These are phyloP conservation scores for Stenogyne calaminthoides DNA, from an alignment of 305 asterid genomes.

Conservation along the genomic window DNA sequence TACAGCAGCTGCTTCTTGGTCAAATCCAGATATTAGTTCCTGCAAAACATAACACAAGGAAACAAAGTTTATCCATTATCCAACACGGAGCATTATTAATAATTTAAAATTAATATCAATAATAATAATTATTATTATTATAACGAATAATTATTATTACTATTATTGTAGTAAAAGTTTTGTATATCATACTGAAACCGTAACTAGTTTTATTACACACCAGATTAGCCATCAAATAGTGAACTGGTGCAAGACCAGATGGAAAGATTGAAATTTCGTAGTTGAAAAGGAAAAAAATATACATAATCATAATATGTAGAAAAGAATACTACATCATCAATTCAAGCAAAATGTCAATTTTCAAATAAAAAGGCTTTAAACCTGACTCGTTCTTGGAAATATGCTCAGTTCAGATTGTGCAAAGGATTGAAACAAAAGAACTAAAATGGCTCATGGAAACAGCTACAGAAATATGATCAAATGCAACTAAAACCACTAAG, in stretches of 20 bases:
- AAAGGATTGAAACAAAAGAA: neutral
- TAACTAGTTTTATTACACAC: neutral
- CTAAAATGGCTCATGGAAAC: neutral
- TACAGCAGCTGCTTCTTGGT: slow-evolving; percentile 99
- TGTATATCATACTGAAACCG: neutral
- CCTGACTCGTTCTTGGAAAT: slow-evolving; percentile 18
- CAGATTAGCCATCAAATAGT: neutral
- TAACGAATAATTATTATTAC: neutral
- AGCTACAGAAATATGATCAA: neutral
- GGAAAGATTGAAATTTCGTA: neutral
- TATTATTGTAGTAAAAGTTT: neutral
- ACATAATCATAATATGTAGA: neutral
- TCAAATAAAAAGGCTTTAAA: neutral
- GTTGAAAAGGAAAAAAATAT: neutral
- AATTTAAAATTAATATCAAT: neutral
- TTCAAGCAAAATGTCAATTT: neutral
- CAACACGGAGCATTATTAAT: neutral
- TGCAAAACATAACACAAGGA: slow-evolving; percentile 39
- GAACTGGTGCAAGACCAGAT: neutral
- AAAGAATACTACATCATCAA: neutral
- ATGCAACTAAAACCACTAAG: neutral
- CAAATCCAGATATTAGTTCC: slow-evolving; percentile 97
- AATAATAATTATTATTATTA: neutral
- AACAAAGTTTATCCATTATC: slow-evolving; percentile 5
- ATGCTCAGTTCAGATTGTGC: neutral